Evolutionary conservation across 352 stramenopile genomes (phyloP).

Genomic region (Pythium volutum): DNA sequence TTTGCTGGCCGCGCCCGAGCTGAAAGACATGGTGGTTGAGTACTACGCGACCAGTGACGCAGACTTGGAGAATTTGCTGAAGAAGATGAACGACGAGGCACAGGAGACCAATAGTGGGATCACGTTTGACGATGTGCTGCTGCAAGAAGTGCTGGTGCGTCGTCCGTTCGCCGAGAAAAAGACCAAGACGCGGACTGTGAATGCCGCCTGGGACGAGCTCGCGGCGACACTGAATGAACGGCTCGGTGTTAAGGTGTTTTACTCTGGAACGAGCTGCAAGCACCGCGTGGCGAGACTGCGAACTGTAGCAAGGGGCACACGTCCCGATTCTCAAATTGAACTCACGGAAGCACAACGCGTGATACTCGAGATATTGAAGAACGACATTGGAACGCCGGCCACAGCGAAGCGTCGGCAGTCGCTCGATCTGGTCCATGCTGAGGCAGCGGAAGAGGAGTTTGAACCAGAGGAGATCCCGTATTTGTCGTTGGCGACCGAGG

Average conservation of each 20-base stretch:
- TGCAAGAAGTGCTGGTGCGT: conserved; percentile 1
- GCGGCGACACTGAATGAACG: not conserved
- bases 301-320: conserved; percentile 2
- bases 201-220: conserved; percentile 3
- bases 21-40: not conserved
- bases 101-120: not conserved
- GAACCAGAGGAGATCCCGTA: conserved; percentile 6
- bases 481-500: conserved; percentile 3
- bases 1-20: not conserved
- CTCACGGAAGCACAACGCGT: not conserved
- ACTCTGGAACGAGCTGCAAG: conserved; percentile 12
- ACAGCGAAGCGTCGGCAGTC: not conserved
- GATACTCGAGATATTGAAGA: conserved; percentile 4
- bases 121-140: conserved; percentile 12
- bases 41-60: conserved; percentile 5
- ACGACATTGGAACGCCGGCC: not conserved
- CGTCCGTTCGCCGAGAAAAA: not conserved
- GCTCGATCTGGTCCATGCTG: not conserved
- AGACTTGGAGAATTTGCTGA: not conserved
- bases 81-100: not conserved
- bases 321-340: conserved; percentile 2
- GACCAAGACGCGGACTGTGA: not conserved
- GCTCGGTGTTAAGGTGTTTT: conserved; percentile 5
- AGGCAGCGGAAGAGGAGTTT: not conserved
- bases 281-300: conserved; percentile 4